phyloP scores from a whole-genome alignment of 1,284 basidiomycete genomes.

The Phenoliferia sp. region DNA sequence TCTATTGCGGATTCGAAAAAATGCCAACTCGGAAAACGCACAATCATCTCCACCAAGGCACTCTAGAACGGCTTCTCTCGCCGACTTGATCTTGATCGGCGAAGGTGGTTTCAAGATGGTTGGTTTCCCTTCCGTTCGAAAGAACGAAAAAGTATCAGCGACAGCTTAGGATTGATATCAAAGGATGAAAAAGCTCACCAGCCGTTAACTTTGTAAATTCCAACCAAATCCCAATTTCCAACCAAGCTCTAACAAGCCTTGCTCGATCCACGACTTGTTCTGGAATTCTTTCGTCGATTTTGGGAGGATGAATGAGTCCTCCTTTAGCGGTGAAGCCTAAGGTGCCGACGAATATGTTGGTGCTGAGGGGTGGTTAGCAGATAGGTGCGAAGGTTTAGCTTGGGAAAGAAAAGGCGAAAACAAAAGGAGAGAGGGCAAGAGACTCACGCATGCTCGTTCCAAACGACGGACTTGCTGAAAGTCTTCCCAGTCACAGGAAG shows the following conservation, averaged over 20 bases:
- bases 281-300: background rate
- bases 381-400: background rate
- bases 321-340: slow-evolving; percentile 12
- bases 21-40: background rate
- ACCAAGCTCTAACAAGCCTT: slow-evolving; percentile 22
- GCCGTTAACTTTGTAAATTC: background rate
- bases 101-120: background rate
- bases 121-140: background rate
- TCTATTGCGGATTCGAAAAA: background rate
- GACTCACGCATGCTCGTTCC: slow-evolving; percentile 14
- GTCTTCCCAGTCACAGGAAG: slow-evolving; percentile 8
- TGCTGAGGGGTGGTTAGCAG: background rate
- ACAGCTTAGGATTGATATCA: background rate
- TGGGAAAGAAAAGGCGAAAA: background rate
- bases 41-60: slow-evolving; percentile 14
- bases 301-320: background rate
- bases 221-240: slow-evolving; percentile 25
- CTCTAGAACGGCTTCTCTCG: background rate
- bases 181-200: background rate
- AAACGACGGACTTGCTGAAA: slow-evolving; percentile 6
- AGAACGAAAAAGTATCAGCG: background rate
- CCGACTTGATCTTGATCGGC: slow-evolving; percentile 1
- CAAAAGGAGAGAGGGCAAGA: too few relatives aligned
- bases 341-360: slow-evolving; percentile 13
- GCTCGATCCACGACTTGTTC: background rate